A percentile compares a stretch with the other conserved stretches of the same genome.
These are phyloP conservation scores for Verticillium nonalfalfae DNA, from an alignment of 2,329 filamentous ascomycete species.

Conservation along the genomic window DNA sequence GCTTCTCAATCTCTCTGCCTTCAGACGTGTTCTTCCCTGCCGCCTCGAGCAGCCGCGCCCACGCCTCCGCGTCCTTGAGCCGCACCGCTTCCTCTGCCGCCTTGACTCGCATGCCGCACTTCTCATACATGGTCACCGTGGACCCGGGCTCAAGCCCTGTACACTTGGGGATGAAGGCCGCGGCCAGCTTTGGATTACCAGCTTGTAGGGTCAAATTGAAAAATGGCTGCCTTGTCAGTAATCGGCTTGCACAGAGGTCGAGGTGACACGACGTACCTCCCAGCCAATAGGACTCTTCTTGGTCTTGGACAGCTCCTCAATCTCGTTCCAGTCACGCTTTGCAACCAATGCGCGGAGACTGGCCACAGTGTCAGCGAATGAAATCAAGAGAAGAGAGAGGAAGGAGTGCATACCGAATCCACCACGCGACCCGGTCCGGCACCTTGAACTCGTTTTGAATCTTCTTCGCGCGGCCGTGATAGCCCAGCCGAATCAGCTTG, in stretches of 20 bases:
- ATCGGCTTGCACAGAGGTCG: neutral
- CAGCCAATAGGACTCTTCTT: constrained; percentile 92
- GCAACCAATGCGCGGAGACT: constrained; percentile 83
- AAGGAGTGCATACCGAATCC: constrained; percentile 53
- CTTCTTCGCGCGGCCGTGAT: constrained; percentile 79
- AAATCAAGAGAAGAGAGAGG: neutral
- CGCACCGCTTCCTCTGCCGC: constrained; percentile 89
- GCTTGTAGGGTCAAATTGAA: constrained; percentile 85
- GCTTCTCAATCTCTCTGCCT: constrained; percentile 72
- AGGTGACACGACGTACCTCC: constrained; percentile 58
- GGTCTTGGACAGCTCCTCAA: constrained; percentile 75
- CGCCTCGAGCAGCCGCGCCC: constrained; percentile 66
- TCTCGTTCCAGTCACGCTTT: constrained; percentile 84
- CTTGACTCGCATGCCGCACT: constrained; percentile 83
- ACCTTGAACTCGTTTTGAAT: constrained; percentile 90
- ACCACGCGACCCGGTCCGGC: constrained; percentile 84
- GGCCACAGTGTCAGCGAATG: neutral
- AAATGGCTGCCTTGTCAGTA: constrained; percentile 58
- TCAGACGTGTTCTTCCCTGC: constrained; percentile 63
- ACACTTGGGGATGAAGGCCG: constrained; percentile 83
- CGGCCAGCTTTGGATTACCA: constrained; percentile 82
- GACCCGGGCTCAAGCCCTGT: constrained; percentile 61
- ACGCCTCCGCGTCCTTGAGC: constrained; percentile 69
- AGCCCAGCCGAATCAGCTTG: constrained; percentile 75
- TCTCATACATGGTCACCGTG: constrained; percentile 87